A percentile compares a stretch with the other conserved stretches of the same genome.
These are phyloP conservation scores for Naegleria lovaniensis DNA, from an alignment of 208 protist species.

Conservation along the genomic window DNA sequence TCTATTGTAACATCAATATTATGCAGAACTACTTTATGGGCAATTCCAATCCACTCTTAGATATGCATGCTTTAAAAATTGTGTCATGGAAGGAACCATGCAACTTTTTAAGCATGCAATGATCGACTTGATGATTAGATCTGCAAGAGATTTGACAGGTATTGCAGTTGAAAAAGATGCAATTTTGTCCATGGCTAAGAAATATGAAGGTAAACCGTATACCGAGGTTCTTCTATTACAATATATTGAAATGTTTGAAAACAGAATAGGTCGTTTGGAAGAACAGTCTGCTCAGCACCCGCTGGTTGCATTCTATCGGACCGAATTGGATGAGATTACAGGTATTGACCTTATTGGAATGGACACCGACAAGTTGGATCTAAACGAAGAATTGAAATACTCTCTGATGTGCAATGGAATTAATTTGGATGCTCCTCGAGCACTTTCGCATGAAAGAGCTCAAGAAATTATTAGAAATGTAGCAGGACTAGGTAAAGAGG, in stretches of 20 bases:
- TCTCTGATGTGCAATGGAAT: neutral
- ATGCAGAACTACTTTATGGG: neutral
- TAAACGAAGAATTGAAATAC: neutral
- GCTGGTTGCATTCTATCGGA: neutral
- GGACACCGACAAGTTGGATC: neutral
- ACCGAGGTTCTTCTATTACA: neutral
- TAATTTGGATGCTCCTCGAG: neutral
- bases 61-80: neutral
- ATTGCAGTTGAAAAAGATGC: neutral
- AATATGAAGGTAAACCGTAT: neutral
- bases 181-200: neutral
- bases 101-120: conserved; percentile 1
- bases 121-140: neutral
- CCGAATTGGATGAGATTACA: neutral
- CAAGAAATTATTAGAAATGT: conserved; percentile 19
- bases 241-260: conserved; percentile 9
- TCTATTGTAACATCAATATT: too few relatives aligned
- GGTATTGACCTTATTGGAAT: neutral
- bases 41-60: neutral
- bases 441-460: neutral
- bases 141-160: neutral
- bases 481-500: neutral
- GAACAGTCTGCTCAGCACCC: neutral
- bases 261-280: neutral
- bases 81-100: neutral